Evolutionary conservation across 1,139 yeast species (phyloP).

Genomic region (Lodderomyces jiufengensis): DNA sequence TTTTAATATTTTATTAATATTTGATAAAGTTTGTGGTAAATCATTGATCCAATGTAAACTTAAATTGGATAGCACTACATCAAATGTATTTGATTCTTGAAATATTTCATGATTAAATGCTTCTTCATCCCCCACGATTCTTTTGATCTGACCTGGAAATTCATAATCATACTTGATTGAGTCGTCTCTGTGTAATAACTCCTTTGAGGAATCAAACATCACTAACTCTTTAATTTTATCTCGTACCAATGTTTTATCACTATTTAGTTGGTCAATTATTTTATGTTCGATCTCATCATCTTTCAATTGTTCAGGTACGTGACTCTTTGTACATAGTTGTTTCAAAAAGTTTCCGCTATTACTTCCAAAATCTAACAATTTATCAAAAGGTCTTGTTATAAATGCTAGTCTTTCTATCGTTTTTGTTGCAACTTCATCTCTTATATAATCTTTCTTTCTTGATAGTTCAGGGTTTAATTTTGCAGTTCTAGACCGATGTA

Average conservation of each 20-base stretch:
- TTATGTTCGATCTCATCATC: conserved; percentile 22
- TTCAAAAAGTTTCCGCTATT: conserved; percentile 61
- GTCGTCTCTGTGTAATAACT: conserved; percentile 50
- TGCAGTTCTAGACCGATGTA: conserved; percentile 56
- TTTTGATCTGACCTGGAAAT: conserved; percentile 41
- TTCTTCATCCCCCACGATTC: conserved; percentile 69
- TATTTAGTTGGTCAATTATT: conserved; percentile 38
- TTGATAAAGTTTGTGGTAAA: conserved; percentile 58
- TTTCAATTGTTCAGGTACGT: conserved; percentile 24
- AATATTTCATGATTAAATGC: conserved; percentile 40
- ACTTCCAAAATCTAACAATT: conserved; percentile 68
- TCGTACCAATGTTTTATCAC: conserved; percentile 51
- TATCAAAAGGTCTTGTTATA: conserved; percentile 59
- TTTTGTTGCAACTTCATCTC: conserved; percentile 70
- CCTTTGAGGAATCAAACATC: conserved; percentile 65
- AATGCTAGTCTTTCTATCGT: conserved; percentile 75
- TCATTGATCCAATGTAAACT: conserved; percentile 87
- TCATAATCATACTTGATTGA: conserved; percentile 30
- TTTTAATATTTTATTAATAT: conserved; percentile 58
- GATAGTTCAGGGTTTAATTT: conserved; percentile 43
- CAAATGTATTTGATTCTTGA: conserved; percentile 45
- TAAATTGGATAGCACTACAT: conserved; percentile 71
- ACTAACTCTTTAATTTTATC: conserved; percentile 53
- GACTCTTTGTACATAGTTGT: conserved; percentile 32
- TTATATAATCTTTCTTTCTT: conserved; percentile 65